Conservation (phyloP, 352 stramenopile species). For the Globisporangium barbulae region DNA sequence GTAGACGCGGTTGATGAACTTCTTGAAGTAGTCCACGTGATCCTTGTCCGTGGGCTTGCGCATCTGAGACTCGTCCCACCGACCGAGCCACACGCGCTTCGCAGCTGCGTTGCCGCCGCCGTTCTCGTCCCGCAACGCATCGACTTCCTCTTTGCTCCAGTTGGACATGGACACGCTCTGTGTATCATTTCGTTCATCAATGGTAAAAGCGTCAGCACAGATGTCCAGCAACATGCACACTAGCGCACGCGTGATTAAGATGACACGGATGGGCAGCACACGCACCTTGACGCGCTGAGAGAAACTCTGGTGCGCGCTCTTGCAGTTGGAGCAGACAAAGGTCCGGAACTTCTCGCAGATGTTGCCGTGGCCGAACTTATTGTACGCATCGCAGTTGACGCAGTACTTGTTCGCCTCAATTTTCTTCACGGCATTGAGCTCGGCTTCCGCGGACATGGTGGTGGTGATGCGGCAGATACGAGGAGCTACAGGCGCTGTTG, state of each 20-base stretch:
- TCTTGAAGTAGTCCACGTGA: conserved; percentile 83
- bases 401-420: conserved; percentile 82
- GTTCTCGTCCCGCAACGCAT: conserved; percentile 82
- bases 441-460: conserved; percentile 42
- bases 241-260: not conserved
- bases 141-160: conserved; percentile 91
- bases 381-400: conserved; percentile 81
- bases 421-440: conserved; percentile 83
- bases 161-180: conserved; percentile 92
- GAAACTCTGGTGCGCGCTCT: conserved; percentile 93
- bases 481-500: not conserved
- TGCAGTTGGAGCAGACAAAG: conserved; percentile 95
- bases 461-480: not conserved
- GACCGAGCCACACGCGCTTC: conserved; percentile 20
- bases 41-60: conserved; percentile 71
- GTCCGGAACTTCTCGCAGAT: conserved; percentile 91
- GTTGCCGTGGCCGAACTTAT: conserved; percentile 91
- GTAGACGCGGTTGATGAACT: conserved; percentile 84
- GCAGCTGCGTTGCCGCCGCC: conserved; percentile 20
- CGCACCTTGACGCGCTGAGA: conserved; percentile 91
- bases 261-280: not conserved
- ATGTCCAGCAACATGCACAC: not conserved
- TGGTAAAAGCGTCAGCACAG: not conserved
- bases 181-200: not conserved
- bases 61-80: conserved; percentile 54